Evolutionary conservation across 2,329 filamentous ascomycete genomes (phyloP).

Genomic region (Epichloe sylvatica): DNA sequence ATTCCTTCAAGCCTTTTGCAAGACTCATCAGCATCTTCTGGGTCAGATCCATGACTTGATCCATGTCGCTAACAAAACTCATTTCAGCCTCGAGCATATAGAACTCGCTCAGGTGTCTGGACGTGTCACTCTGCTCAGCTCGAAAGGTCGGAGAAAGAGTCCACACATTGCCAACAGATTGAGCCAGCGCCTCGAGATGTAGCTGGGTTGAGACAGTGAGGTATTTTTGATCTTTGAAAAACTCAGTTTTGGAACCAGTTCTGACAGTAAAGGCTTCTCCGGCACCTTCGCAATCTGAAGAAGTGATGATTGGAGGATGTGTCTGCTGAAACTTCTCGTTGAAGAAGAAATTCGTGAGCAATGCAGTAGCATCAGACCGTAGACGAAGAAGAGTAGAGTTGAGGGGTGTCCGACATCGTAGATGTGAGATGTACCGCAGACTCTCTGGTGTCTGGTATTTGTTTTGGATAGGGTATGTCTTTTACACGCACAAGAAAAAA

Average conservation of each 20-base stretch:
- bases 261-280: slow-evolving; percentile 78
- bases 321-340: slow-evolving; percentile 61
- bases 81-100: slow-evolving; percentile 96
- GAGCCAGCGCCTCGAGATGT: slow-evolving; percentile 82
- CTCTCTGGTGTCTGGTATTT: slow-evolving; percentile 89
- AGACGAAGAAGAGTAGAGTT: slow-evolving; percentile 71
- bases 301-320: slow-evolving; percentile 88
- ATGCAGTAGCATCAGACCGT: slow-evolving; percentile 64
- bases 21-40: slow-evolving; percentile 59
- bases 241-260: slow-evolving; percentile 32
- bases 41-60: slow-evolving; percentile 61
- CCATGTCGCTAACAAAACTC: slow-evolving; percentile 59
- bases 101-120: slow-evolving; percentile 89
- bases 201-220: slow-evolving; percentile 90
- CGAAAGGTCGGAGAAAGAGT: slow-evolving; percentile 86
- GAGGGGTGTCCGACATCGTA: slow-evolving; percentile 67
- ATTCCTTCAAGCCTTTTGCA: slow-evolving; percentile 24
- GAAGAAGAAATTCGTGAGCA: slow-evolving; percentile 63
- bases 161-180: slow-evolving; percentile 84
- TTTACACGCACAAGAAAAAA: slow-evolving; percentile 24
- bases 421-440: slow-evolving; percentile 74
- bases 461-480: slow-evolving; percentile 91
- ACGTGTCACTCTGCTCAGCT: slow-evolving; percentile 84
- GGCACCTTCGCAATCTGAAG: slow-evolving; percentile 91
- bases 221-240: slow-evolving; percentile 83